Percentiles rank a stretch among this genome's conserved stretches.
phyloP scores from a whole-genome alignment of 352 stramenopile species.

The Globisporangium iwayamae region DNA sequence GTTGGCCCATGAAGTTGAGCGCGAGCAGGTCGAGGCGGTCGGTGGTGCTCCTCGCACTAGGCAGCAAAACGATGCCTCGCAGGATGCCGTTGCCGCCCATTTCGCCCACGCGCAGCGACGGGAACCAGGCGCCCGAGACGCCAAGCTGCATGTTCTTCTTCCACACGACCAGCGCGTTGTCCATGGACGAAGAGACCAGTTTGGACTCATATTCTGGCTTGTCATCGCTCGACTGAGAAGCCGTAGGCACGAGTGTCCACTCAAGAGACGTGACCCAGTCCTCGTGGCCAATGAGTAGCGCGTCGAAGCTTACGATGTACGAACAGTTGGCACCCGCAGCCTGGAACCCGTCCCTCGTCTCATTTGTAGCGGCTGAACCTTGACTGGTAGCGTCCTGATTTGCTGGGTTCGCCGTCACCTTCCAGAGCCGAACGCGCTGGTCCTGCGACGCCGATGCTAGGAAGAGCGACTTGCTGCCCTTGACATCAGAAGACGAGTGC shows the following conservation, averaged over 20 bases:
- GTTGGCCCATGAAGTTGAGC: slow-evolving; percentile 56
- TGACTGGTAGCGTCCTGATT: not conserved
- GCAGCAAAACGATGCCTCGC: slow-evolving; percentile 29
- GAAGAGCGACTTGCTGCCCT: slow-evolving; percentile 11
- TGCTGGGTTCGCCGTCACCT: slow-evolving; percentile 22
- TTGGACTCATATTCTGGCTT: slow-evolving; percentile 4
- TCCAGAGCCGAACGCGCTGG: slow-evolving; percentile 68
- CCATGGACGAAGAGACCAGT: slow-evolving; percentile 71
- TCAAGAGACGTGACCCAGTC: slow-evolving; percentile 78
- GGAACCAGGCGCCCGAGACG: slow-evolving; percentile 32
- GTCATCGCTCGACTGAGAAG: not conserved
- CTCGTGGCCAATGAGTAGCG: slow-evolving; percentile 67
- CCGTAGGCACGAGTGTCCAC: slow-evolving; percentile 32
- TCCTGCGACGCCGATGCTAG: slow-evolving; percentile 70
- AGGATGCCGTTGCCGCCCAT: slow-evolving; percentile 55
- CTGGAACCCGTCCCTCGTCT: slow-evolving; percentile 32
- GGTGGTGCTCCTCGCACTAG: not conserved
- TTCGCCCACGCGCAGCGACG: slow-evolving; percentile 52
- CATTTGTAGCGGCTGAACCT: not conserved
- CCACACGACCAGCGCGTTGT: slow-evolving; percentile 77
- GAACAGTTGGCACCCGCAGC: slow-evolving; percentile 16
- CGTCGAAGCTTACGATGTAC: slow-evolving; percentile 62
- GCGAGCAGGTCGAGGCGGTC: slow-evolving; percentile 47
- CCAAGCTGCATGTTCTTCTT: slow-evolving; percentile 17
- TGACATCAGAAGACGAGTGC: not conserved